These are phyloP conservation scores for Ramularia endophylla DNA, from an alignment of 2,329 filamentous ascomycete species.

Conservation along the genomic window DNA sequence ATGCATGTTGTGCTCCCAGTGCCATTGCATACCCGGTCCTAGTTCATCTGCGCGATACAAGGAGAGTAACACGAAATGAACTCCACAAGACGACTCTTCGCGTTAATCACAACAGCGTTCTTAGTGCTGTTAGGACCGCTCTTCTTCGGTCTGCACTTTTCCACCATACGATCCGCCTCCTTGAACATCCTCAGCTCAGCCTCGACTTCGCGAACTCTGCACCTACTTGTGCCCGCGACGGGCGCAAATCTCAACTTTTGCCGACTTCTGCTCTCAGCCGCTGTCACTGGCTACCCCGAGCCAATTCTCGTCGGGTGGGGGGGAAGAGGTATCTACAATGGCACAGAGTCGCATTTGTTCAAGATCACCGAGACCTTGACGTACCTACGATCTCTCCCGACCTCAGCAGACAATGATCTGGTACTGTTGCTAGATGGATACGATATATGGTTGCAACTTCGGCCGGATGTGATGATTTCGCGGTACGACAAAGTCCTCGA, in stretches of 20 bases:
- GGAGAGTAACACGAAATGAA: too few relatives aligned
- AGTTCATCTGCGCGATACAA: too few relatives aligned
- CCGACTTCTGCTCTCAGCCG: slow-evolving; percentile 32
- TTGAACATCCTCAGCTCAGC: slow-evolving; percentile 8
- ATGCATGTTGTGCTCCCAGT: too few relatives aligned
- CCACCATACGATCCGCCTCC: slow-evolving; percentile 11
- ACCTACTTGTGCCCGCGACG: slow-evolving; percentile 17
- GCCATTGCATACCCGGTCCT: too few relatives aligned
- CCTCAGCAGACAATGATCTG: slow-evolving; percentile 43
- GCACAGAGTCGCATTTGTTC: slow-evolving; percentile 29
- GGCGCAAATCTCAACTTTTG: slow-evolving; percentile 17
- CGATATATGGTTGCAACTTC: slow-evolving; percentile 61
- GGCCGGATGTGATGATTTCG: slow-evolving; percentile 55
- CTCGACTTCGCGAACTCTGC: slow-evolving; percentile 11
- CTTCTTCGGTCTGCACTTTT: slow-evolving; percentile 18
- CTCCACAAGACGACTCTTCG: slow-evolving; percentile 9
- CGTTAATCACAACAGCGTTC: slow-evolving; percentile 9
- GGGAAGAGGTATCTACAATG: slow-evolving; percentile 21
- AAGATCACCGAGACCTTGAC: slow-evolving; percentile 25
- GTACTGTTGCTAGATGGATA: slow-evolving; percentile 59
- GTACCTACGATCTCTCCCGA: slow-evolving; percentile 18
- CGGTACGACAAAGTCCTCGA: slow-evolving; percentile 53
- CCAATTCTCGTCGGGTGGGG: slow-evolving; percentile 45
- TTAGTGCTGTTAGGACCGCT: slow-evolving; percentile 14
- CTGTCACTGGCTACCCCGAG: slow-evolving; percentile 55